Evolutionary conservation across 345 rosid genomes (phyloP).

Genomic region (Euphorbia peplus): DNA sequence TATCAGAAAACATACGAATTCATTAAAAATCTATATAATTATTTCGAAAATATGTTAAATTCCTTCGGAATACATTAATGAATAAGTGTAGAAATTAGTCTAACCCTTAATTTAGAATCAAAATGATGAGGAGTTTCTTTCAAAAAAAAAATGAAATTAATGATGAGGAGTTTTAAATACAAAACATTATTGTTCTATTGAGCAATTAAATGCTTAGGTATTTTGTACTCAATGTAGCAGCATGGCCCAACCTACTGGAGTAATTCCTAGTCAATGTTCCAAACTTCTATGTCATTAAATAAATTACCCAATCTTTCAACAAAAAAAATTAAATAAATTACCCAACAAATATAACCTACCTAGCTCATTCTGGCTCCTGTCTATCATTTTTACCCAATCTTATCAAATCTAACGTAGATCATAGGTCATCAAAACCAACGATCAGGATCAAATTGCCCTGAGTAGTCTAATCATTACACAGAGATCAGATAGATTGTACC

Average conservation of each 20-base stretch:
- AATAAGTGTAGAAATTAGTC: no score
- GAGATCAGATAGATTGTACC: neutral
- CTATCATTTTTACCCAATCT: neutral
- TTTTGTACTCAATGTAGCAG: neutral
- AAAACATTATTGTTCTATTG: neutral
- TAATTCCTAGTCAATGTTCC: neutral
- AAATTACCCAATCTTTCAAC: neutral
- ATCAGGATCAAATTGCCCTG: neutral
- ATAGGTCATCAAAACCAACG: neutral
- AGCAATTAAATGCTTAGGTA: neutral
- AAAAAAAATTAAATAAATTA: neutral
- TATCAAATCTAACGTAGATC: neutral
- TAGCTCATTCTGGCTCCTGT: neutral
- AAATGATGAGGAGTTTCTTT: no score
- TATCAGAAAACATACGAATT: no score
- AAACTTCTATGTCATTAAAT: constrained; percentile 2
- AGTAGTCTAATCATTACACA: neutral
- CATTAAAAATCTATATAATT: no score
- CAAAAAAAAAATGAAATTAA: no score
- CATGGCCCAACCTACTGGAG: neutral
- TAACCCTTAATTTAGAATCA: no score
- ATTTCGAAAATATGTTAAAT: no score
- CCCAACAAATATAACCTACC: neutral
- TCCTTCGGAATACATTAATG: no score
- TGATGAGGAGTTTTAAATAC: neutral